A percentile compares a stretch with the other conserved stretches of the same genome.
These are phyloP conservation scores for Brassica nigra DNA, from an alignment of 345 rosid genomes.

Conservation along the genomic window DNA sequence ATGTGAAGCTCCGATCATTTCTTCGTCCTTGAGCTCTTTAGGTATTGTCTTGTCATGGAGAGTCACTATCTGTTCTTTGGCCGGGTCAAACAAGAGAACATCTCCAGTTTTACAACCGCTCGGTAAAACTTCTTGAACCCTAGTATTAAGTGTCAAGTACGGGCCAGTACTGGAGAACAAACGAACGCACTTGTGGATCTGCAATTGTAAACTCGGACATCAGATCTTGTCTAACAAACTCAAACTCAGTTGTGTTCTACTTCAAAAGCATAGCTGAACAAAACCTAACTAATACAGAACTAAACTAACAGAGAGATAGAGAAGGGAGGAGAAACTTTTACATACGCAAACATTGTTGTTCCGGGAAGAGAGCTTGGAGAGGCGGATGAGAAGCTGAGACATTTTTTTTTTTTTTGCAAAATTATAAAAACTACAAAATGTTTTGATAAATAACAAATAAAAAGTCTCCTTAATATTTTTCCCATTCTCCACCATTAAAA, in stretches of 20 bases:
- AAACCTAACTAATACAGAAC: not conserved
- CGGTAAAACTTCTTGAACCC: not conserved
- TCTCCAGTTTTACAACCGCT: not conserved
- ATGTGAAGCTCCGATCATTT: not conserved
- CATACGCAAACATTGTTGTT: not conserved
- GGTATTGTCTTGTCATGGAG: not conserved
- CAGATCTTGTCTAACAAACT: not conserved
- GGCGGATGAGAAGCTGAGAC: not conserved
- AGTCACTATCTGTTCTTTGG: not conserved
- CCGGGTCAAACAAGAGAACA: not conserved
- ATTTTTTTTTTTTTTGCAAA: not conserved
- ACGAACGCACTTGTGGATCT: not conserved
- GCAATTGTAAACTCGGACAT: not conserved
- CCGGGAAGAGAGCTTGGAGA: not conserved
- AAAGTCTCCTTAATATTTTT: not conserved
- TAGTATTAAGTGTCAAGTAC: not conserved
- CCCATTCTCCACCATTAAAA: not conserved
- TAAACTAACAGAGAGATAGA: not conserved
- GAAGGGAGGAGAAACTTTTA: not conserved
- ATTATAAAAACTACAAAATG: not conserved
- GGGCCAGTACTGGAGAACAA: not conserved
- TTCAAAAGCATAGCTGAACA: not conserved
- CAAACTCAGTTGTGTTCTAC: not conserved
- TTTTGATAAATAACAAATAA: not conserved
- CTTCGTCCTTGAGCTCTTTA: not conserved